Evolutionary conservation across 257 asterid species (phyloP).

Genomic region (Solanum tarapatanum): DNA sequence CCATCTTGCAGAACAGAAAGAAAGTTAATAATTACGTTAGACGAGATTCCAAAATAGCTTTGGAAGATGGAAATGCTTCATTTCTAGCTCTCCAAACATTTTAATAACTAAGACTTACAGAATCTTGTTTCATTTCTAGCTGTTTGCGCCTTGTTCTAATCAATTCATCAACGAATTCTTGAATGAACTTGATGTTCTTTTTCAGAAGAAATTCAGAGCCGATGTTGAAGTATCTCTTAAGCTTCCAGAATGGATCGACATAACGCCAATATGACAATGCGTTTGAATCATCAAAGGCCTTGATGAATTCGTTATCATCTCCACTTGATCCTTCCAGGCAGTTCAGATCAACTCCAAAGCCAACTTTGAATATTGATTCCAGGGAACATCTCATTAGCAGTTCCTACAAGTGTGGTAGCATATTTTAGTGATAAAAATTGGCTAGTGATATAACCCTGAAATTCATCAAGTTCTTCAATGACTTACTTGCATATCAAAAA

Average conservation of each 20-base stretch:
- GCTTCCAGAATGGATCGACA: slow-evolving; percentile 53
- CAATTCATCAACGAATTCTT: slow-evolving; percentile 36
- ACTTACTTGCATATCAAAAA: slow-evolving; percentile 54
- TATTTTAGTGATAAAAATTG: background rate
- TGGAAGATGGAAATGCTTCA: background rate
- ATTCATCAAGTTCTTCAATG: background rate
- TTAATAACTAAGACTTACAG: slow-evolving; percentile 13
- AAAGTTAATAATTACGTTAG: background rate
- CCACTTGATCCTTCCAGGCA: slow-evolving; percentile 40
- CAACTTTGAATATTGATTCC: slow-evolving; percentile 73
- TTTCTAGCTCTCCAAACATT: background rate
- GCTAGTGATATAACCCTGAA: background rate
- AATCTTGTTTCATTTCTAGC: slow-evolving; percentile 16
- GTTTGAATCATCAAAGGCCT: slow-evolving; percentile 72
- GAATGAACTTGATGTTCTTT: slow-evolving; percentile 39
- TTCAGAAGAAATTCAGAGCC: slow-evolving; percentile 48
- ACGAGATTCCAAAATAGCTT: background rate
- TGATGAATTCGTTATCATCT: slow-evolving; percentile 34
- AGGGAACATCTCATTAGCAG: slow-evolving; percentile 57
- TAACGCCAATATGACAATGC: slow-evolving; percentile 48
- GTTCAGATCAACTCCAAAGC: slow-evolving; percentile 60
- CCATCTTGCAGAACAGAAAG: slow-evolving; percentile 26
- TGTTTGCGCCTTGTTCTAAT: slow-evolving; percentile 41
- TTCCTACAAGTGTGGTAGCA: slow-evolving; percentile 23
- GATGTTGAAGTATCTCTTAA: slow-evolving; percentile 43